phyloP scores from a whole-genome alignment of 1,284 basidiomycete species.

The Pseudozyma sp. region DNA sequence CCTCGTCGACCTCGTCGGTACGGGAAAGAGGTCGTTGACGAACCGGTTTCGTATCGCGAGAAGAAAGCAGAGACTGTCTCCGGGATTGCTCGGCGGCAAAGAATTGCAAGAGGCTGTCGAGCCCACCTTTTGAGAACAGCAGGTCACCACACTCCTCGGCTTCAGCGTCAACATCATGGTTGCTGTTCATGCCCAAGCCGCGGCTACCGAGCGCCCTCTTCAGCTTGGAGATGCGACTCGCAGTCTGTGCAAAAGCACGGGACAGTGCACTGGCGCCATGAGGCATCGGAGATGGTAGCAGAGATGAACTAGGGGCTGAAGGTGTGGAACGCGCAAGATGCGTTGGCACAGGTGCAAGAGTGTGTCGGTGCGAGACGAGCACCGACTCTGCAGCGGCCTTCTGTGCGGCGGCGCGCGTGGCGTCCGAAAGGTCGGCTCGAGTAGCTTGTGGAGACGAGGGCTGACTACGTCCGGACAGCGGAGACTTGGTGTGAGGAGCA shows the following conservation, averaged over 20 bases:
- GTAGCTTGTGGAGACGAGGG: slow-evolving; percentile 10
- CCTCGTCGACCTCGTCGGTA: slow-evolving; percentile 39
- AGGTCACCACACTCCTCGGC: slow-evolving; percentile 70
- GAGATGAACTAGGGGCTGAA: not conserved
- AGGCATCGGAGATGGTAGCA: slow-evolving; percentile 44
- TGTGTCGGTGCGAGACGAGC: slow-evolving; percentile 39
- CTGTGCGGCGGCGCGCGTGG: slow-evolving; percentile 27
- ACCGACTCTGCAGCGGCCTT: slow-evolving; percentile 45
- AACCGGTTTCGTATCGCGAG: slow-evolving; percentile 6
- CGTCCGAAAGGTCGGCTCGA: slow-evolving; percentile 12
- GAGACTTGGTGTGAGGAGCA: slow-evolving; percentile 12
- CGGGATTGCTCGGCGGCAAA: slow-evolving; percentile 44
- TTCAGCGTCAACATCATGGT: slow-evolving; percentile 45
- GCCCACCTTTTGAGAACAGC: slow-evolving; percentile 54
- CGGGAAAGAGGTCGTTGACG: slow-evolving; percentile 31
- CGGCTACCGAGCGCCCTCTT: slow-evolving; percentile 74
- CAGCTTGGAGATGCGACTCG: slow-evolving; percentile 83
- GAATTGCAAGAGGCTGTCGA: slow-evolving; percentile 54
- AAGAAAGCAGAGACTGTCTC: slow-evolving; percentile 12
- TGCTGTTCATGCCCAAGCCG: slow-evolving; percentile 23
- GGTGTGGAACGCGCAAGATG: not conserved
- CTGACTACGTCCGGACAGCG: slow-evolving; percentile 3
- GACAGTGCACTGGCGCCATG: slow-evolving; percentile 74
- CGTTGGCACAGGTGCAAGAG: slow-evolving; percentile 11
- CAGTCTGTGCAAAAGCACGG: slow-evolving; percentile 81